These are phyloP conservation scores for Cicer pinnatifidum DNA, from an alignment of 306 rosid genomes.

Conservation along the genomic window DNA sequence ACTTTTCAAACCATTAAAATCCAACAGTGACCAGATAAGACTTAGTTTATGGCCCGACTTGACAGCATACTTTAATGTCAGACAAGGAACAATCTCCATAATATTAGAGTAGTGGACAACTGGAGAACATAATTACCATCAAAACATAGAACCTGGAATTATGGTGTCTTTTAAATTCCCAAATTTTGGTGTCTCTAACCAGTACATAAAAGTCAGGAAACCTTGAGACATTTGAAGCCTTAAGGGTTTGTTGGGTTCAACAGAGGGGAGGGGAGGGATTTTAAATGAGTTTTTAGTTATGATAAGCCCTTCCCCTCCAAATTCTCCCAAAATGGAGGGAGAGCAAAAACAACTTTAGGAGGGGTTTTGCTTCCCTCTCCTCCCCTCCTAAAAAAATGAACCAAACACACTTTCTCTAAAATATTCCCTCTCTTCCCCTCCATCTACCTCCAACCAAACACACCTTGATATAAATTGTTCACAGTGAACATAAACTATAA, in stretches of 20 bases:
- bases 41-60: slow-evolving; percentile 2
- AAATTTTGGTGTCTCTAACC: not conserved
- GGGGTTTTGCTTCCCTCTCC: too few relatives aligned
- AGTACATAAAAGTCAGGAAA: slow-evolving; percentile 1
- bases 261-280: too few relatives aligned
- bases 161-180: not conserved
- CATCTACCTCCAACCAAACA: too few relatives aligned
- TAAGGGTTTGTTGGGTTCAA: too few relatives aligned
- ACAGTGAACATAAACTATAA: not conserved
- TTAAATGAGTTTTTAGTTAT: too few relatives aligned
- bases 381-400: too few relatives aligned
- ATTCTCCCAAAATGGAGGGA: too few relatives aligned
- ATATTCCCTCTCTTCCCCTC: too few relatives aligned
- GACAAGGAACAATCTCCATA: not conserved
- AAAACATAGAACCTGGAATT: not conserved
- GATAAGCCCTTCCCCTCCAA: too few relatives aligned
- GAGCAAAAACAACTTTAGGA: too few relatives aligned
- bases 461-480: not conserved
- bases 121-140: not conserved
- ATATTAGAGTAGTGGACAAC: not conserved
- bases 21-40: not conserved
- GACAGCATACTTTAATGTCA: not conserved
- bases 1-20: slow-evolving; percentile 1
- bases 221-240: slow-evolving; percentile 1
- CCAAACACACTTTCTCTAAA: too few relatives aligned